Percentiles rank a stretch among this genome's conserved stretches.
Conservation (phyloP, 768 basidiomycete species). For the Podaxis sp. region DNA sequence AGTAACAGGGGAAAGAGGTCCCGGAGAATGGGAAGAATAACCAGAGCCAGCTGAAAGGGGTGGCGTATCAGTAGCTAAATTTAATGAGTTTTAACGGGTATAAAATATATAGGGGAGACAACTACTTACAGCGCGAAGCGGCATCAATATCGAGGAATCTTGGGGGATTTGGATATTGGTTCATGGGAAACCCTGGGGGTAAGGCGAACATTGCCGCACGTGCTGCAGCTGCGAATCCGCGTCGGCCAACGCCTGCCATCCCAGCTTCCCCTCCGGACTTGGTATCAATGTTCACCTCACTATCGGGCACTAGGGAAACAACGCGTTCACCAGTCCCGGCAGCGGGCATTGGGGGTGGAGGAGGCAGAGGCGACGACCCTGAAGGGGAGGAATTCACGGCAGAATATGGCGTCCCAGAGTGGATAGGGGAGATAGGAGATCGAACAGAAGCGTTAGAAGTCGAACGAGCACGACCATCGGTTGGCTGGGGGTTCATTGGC, state of each 20-base stretch:
- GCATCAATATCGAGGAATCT: constrained; percentile 48
- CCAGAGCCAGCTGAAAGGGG: constrained; percentile 49
- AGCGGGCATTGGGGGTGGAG: constrained; percentile 24
- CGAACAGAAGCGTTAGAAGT: neutral
- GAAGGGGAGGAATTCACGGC: neutral
- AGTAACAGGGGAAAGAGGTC: constrained; percentile 39
- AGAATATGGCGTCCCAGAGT: neutral
- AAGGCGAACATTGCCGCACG: constrained; percentile 44
- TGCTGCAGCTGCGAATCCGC: constrained; percentile 80
- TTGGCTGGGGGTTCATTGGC: neutral
- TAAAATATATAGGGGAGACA: constrained; percentile 15
- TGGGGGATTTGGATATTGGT: constrained; percentile 36
- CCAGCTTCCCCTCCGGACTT: constrained; percentile 74
- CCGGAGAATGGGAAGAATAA: constrained; percentile 44
- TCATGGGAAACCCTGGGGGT: constrained; percentile 18
- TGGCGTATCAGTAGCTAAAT: constrained; percentile 37
- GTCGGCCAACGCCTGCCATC: constrained; percentile 89
- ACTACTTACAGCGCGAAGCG: constrained; percentile 39
- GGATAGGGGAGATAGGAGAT: neutral
- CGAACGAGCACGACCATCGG: constrained; percentile 4
- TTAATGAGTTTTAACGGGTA: constrained; percentile 6
- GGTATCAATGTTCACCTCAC: constrained; percentile 55
- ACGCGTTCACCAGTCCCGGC: constrained; percentile 1
- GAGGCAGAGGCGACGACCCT: neutral
- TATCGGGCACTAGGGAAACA: constrained; percentile 12